Conservation (phyloP, 257 asterid species). For the Rauvolfia tetraphylla region DNA sequence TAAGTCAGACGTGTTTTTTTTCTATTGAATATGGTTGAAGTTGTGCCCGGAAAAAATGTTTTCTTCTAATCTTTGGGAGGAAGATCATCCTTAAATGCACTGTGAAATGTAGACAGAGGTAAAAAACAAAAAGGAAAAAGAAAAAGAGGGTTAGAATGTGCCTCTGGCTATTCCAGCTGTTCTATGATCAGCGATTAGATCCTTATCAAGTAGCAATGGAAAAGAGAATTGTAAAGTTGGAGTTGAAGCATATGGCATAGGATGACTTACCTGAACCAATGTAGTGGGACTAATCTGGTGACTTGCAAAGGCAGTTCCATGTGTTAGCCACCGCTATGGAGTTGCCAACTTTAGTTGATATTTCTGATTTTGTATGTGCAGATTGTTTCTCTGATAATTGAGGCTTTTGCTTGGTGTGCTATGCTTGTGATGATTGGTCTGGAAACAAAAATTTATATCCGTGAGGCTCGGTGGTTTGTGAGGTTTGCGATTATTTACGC, state of each 20-base stretch:
- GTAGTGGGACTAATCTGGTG: not conserved
- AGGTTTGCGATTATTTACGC: constrained; percentile 67
- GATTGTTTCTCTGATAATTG: constrained; percentile 61
- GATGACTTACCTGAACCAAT: not conserved
- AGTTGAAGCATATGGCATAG: not conserved
- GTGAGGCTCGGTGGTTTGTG: constrained; percentile 79
- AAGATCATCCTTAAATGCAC: not conserved
- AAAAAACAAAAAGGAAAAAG: not conserved
- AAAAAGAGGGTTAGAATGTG: not conserved
- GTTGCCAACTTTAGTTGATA: not conserved
- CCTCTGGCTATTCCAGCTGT: not conserved
- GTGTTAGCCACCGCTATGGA: not conserved
- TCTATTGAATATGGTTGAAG: not conserved
- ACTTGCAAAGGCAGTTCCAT: not conserved
- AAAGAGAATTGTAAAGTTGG: no score
- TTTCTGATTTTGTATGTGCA: constrained; percentile 28
- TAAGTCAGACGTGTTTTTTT: not conserved
- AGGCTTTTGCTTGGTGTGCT: constrained; percentile 67
- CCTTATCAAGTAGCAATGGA: not conserved
- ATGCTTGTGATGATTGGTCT: constrained; percentile 53
- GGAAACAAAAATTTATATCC: constrained; percentile 67
- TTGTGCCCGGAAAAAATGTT: not conserved
- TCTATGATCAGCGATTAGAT: not conserved
- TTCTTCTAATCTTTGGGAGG: not conserved
- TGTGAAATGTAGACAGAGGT: not conserved